Percentiles rank a stretch among this genome's conserved stretches.
Conservation (phyloP, 2,329 filamentous ascomycete genomes). For the Penicillium sp. region DNA sequence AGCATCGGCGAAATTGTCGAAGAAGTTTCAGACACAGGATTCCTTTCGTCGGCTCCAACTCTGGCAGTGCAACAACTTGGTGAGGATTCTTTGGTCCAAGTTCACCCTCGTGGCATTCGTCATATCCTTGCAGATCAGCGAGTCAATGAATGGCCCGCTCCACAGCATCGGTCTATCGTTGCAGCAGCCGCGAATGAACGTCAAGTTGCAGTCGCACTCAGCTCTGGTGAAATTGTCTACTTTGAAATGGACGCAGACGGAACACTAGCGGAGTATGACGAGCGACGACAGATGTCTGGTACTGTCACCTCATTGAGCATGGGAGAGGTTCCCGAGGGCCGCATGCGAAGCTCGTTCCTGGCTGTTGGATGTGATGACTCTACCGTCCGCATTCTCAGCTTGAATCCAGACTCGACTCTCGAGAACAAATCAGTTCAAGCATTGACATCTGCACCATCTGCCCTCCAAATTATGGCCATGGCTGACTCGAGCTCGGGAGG, state of each 20-base stretch:
- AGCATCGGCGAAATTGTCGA: slow-evolving; percentile 96
- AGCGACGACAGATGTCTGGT: slow-evolving; percentile 88
- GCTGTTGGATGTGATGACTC: slow-evolving; percentile 96
- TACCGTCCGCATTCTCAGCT: slow-evolving; percentile 82
- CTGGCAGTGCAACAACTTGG: slow-evolving; percentile 89
- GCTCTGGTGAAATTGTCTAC: slow-evolving; percentile 92
- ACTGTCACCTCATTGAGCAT: slow-evolving; percentile 92
- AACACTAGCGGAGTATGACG: slow-evolving; percentile 83
- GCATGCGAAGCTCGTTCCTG: slow-evolving; percentile 79
- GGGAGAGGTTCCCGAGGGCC: slow-evolving; percentile 82
- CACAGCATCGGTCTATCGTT: slow-evolving; percentile 88
- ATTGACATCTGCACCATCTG: slow-evolving; percentile 78
- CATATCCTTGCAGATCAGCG: slow-evolving; percentile 70
- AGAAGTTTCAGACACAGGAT: slow-evolving; percentile 87
- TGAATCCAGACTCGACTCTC: slow-evolving; percentile 81
- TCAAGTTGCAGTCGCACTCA: slow-evolving; percentile 87
- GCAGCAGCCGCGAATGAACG: slow-evolving; percentile 86
- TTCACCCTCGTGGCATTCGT: slow-evolving; percentile 91
- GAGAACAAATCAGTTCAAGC: slow-evolving; percentile 93
- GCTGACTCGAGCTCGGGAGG: slow-evolving; percentile 83
- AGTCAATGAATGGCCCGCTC: slow-evolving; percentile 86
- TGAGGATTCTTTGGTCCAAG: slow-evolving; percentile 83
- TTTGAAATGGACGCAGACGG: slow-evolving; percentile 95
- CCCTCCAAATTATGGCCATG: slow-evolving; percentile 89
- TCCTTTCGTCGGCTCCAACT: slow-evolving; percentile 78